These are phyloP conservation scores for Kluyveromyces wickerhamii DNA, from an alignment of 805 yeast genomes.

Conservation along the genomic window DNA sequence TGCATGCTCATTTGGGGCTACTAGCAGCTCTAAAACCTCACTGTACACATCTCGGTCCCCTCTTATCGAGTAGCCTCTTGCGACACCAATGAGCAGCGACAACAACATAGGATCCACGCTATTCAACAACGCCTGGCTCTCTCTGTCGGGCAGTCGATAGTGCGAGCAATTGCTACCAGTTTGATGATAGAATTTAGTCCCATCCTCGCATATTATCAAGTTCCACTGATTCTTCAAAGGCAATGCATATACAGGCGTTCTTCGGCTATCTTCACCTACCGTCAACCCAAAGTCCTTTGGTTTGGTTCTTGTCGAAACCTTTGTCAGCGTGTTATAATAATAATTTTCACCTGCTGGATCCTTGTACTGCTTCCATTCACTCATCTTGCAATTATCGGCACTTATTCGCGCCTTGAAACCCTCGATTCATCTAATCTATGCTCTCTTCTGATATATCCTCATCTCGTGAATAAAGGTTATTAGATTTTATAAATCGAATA, in stretches of 20 bases:
- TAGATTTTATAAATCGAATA: too few species aligned
- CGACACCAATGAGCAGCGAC: constrained; percentile 17
- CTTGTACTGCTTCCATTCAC: constrained; percentile 32
- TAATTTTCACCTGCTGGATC: constrained; percentile 34
- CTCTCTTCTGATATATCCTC: too few species aligned
- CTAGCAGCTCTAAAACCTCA: constrained; percentile 7
- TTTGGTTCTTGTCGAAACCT: constrained; percentile 33
- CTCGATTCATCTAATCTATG: too few species aligned
- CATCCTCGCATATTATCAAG: constrained; percentile 35
- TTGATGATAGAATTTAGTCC: constrained; percentile 37
- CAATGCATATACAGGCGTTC: constrained; percentile 10
- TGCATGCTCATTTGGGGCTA: too few species aligned
- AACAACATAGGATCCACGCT: constrained; percentile 24
- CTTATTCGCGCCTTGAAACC: too few species aligned
- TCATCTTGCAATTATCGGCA: too few species aligned
- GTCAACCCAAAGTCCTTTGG: constrained; percentile 18
- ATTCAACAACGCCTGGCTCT: constrained; percentile 21
- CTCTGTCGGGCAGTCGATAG: constrained; percentile 33
- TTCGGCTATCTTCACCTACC: constrained; percentile 5
- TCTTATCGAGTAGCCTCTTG: constrained; percentile 16
- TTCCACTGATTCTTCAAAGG: constrained; percentile 32
- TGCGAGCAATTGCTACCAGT: constrained; percentile 20
- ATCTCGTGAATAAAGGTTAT: too few species aligned
- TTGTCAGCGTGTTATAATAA: constrained; percentile 32
- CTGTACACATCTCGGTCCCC: constrained; percentile 3